Base-by-base conservation (phyloP, 495 filamentous ascomycete genomes). In the Acidiella bohemica region DNA sequence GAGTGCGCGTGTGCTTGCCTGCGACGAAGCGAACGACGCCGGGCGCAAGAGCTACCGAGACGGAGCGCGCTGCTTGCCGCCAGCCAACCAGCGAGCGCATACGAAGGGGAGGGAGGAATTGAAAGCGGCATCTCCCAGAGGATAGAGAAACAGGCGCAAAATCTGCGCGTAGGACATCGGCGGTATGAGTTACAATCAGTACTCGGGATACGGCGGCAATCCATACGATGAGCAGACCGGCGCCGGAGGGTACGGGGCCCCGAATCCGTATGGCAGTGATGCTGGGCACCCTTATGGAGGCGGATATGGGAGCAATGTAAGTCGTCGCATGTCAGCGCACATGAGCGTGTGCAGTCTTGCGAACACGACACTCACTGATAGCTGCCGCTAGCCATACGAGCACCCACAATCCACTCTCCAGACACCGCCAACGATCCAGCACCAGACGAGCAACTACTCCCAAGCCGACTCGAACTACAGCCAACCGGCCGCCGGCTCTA, bases 201-300 rank as follows among this genome's bases (percentile, higher is more conserved):
- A 53, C 24, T 35, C 32, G 6, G 36, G 42, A 9, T 50, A 53
- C 35, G 42, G 46, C n/a, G 50, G 50, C 11, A 53, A 53, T 20
- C 50, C 50, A n/a, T 53, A 53, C 26, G 50, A 41, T 12, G 20
- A 41, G 21, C 29, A 48, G 29, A 36, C 16, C 19, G 41, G 34
- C 12, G 29, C 34, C 63, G 68, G 59, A 39, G 72, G 72, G 16
- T 71, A 73, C 38, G 66, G 60, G 49, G 53, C 46, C 16, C 46
- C 50, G 25, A 60, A 61, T 49, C 56, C 54, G 3, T 64, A 63
- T 40, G 50, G 46, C 32, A 36, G 35, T 25, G 41, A 46, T 37
- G 50, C 23, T 17, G 27, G 40, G 8, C 50, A 42, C 32, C 41
- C 47, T 20, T 45, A 52, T 29, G 44, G 46, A 34, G 45, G 33